phyloP scores from a whole-genome alignment of 164 flowering plant genomes.

The Magnolia changhungtana region DNA sequence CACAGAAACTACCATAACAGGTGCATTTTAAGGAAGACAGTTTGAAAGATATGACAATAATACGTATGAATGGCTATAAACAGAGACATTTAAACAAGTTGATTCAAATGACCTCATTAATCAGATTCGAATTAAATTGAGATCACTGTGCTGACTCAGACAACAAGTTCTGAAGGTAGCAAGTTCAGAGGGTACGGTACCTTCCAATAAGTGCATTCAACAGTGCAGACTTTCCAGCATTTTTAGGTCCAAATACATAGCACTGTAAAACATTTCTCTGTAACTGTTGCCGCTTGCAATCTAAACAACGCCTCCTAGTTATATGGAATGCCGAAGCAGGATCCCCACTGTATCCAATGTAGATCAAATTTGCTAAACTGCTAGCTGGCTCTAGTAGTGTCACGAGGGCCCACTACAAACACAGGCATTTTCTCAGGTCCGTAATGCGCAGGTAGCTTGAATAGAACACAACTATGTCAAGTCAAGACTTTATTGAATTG shows the following conservation, averaged over 20 bases:
- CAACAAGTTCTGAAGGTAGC: neutral
- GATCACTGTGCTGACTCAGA: neutral
- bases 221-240: constrained; percentile 80
- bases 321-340: constrained; percentile 64
- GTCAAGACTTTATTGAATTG: no score
- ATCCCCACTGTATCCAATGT: constrained; percentile 80
- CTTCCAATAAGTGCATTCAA: constrained; percentile 83
- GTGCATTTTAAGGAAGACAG: neutral
- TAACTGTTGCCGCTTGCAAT: constrained; percentile 77
- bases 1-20: neutral
- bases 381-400: constrained; percentile 73
- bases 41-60: neutral
- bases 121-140: neutral
- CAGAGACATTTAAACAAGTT: neutral
- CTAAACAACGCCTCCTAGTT: constrained; percentile 66
- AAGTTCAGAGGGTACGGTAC: constrained; percentile 28
- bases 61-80: neutral
- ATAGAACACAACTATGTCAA: no score
- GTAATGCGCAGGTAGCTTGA: no score
- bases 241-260: constrained; percentile 90
- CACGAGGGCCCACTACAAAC: constrained; percentile 96
- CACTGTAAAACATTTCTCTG: constrained; percentile 92
- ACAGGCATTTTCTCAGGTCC: constrained; percentile 7
- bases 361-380: constrained; percentile 67
- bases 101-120: neutral